Percentiles rank a stretch among this genome's conserved stretches.
Conservation (phyloP, 164 flowering plant genomes). For the Magnolia kwangsiensis region DNA sequence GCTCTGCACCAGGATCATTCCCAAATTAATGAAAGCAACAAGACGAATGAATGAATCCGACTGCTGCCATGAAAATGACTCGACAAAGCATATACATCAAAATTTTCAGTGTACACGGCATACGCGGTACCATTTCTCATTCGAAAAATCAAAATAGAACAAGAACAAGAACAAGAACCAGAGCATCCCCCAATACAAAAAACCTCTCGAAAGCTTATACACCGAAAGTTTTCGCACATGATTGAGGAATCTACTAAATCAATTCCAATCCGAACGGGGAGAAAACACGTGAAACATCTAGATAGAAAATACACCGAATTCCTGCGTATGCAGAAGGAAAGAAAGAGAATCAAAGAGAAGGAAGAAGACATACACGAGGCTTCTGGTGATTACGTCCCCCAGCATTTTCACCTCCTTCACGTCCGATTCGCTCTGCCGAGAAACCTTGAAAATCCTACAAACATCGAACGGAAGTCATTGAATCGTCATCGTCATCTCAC, state of each 20-base stretch:
- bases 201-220: neutral
- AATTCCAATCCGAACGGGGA: neutral
- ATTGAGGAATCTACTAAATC: neutral
- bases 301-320: neutral
- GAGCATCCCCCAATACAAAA: neutral
- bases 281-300: neutral
- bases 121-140: neutral
- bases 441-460: neutral
- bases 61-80: neutral
- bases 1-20: too few relatives aligned
- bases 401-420: conserved; percentile 39
- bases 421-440: conserved; percentile 1
- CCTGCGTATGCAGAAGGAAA: neutral
- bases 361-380: conserved; percentile 45
- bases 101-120: neutral
- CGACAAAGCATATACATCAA: neutral
- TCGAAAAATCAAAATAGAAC: neutral
- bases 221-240: too few relatives aligned
- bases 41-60: too few relatives aligned
- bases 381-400: conserved; percentile 56
- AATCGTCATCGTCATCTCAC: neutral
- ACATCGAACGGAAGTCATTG: neutral
- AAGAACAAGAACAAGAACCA: neutral
- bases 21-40: too few relatives aligned
- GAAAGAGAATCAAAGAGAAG: neutral